phyloP scores from a whole-genome alignment of 106 monocot genomes.

The Agapanthus africanus region DNA sequence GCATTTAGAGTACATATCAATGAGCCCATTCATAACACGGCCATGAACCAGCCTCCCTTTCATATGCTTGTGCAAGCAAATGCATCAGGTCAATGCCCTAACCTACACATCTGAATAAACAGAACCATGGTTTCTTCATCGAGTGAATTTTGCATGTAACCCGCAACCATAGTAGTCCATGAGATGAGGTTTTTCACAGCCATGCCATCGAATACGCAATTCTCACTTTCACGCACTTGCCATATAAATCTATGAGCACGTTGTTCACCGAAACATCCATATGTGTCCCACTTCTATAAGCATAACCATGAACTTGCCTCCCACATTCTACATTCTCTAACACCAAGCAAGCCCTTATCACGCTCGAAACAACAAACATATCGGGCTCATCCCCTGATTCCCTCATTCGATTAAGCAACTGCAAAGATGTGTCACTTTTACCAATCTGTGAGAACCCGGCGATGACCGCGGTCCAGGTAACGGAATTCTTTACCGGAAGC shows the following conservation, averaged over 20 bases:
- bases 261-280: conserved; percentile 71
- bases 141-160: conserved; percentile 79
- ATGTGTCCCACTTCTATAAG: conserved; percentile 43
- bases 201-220: conserved; percentile 60
- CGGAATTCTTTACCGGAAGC: conserved; percentile 52
- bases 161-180: conserved; percentile 86
- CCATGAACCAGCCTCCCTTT: conserved; percentile 67
- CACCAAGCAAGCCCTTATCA: conserved; percentile 57
- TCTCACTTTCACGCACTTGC: conserved; percentile 47
- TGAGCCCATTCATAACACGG: conserved; percentile 56
- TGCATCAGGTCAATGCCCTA: conserved; percentile 56
- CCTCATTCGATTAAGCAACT: conserved; percentile 49
- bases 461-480: conserved; percentile 76
- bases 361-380: conserved; percentile 63
- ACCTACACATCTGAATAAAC: conserved; percentile 47
- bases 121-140: conserved; percentile 42
- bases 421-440: conserved; percentile 29
- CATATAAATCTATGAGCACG: conserved; percentile 74
- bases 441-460: conserved; percentile 52
- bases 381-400: conserved; percentile 36
- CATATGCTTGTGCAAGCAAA: conserved; percentile 80
- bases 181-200: conserved; percentile 52
- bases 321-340: conserved; percentile 53
- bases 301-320: conserved; percentile 59
- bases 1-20: conserved; percentile 93